Evolutionary conservation across 2,329 filamentous ascomycete genomes (phyloP), one percentile per base, ranked within the genome.

Genomic region (Xylariaceae sp.): DNA sequence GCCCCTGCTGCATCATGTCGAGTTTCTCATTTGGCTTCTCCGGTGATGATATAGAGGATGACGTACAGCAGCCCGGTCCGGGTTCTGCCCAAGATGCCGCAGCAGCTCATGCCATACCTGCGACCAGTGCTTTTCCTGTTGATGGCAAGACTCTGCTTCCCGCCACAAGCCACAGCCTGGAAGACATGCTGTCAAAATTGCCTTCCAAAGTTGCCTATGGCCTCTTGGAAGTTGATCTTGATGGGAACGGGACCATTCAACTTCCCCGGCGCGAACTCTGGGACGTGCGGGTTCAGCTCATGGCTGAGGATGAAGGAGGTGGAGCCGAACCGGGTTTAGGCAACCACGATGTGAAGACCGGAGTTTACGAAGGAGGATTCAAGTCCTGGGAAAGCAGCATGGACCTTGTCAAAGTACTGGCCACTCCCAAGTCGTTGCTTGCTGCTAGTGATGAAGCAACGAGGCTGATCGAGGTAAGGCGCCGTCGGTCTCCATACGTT

Each of bases 341-440:
- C 30, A 73, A 76, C 47, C 81, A 86, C 49, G 87, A 93, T 63
- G 82, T 93, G 50, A 85, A 81, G 62, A 86, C 85, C 41, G 87
- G 87, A 38, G 78, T 91, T 45, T 93, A 93, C 64, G 87, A 93
- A 65, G 87, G 87, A 42, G 87, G 87, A 18, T 89, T 91, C 69
- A 93, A 93, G 69, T 90, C 85, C 55, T 93, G 87, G 87, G 87
- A 93, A 67, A 90, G 87, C 65, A 88, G 84, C 45, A 72, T 89
- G 39, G 87, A 93, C 60, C 71, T 93, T 15, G 85, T 87, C 38
- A 86, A 81, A 57, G 79, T 85, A n/a, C 62, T 83, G 22, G 71
- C 72, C 1, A 55, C 60, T 3, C 68, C 69, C 19, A 61, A 66
- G 19, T 40, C 55, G 11, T 62, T 67, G 37, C 52, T 65, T 15